Conservation (phyloP, 768 basidiomycete genomes). For the Mrakia gelida region DNA sequence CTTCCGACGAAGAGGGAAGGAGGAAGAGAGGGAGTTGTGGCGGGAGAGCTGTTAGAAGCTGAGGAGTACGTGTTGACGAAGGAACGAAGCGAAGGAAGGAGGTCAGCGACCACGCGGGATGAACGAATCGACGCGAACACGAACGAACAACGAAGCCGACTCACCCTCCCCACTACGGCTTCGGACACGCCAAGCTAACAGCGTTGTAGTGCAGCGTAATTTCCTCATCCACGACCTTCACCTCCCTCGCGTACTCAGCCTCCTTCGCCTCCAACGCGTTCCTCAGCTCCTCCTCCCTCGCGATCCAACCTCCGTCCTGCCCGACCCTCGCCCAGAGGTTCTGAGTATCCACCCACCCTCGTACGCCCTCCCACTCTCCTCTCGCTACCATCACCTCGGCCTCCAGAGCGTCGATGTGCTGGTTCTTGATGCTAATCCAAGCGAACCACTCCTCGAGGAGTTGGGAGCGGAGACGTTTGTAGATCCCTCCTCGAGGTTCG, state of each 20-base stretch:
- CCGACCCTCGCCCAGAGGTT: not conserved
- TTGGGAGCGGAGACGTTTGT: not conserved
- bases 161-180: no score
- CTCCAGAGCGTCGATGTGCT: not conserved
- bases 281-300: not conserved
- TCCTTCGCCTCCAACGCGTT: not conserved
- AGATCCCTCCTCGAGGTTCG: not conserved
- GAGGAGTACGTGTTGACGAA: no score
- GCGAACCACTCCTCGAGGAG: not conserved
- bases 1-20: no score
- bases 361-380: not conserved
- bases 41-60: no score
- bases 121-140: no score
- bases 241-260: not conserved
- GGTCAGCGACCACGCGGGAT: no score
- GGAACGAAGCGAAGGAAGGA: no score
- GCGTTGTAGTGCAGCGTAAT: not conserved
- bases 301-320: not conserved
- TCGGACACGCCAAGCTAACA: not conserved
- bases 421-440: not conserved
- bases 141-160: no score
- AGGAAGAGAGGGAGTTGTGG: no score
- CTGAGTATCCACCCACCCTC: not conserved
- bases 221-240: not conserved
- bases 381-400: not conserved